Percentiles rank a stretch among this genome's conserved stretches.
These are phyloP conservation scores for Xylariaceae sp. DNA, from an alignment of 2,329 filamentous ascomycete genomes.

Conservation along the genomic window DNA sequence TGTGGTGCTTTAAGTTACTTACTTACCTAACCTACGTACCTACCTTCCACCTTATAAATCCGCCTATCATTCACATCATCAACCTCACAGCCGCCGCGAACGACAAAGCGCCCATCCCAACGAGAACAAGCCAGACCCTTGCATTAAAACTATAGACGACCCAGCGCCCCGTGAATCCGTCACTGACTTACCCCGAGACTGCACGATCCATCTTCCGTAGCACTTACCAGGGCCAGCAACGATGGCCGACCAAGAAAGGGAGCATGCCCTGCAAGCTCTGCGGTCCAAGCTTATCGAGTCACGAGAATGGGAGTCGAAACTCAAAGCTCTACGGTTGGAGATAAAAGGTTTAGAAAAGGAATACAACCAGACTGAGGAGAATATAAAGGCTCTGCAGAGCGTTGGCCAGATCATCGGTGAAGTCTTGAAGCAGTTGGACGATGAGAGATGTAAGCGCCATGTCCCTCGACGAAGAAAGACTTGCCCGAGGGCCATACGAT, in stretches of 20 bases:
- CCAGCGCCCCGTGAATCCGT: no score
- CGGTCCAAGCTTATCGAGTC: conserved; percentile 84
- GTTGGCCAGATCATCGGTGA: conserved; percentile 99
- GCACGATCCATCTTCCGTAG: no score
- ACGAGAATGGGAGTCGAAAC: conserved; percentile 96
- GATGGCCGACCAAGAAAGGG: conserved; percentile 49
- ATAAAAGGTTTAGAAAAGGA: conserved; percentile 95
- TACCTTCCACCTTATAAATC: background rate
- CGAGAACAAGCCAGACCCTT: background rate
- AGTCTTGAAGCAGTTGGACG: conserved; percentile 96
- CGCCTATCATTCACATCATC: background rate
- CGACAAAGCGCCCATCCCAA: no score
- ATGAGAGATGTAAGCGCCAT: conserved; percentile 80
- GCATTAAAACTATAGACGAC: background rate
- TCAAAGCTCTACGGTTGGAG: conserved; percentile 87
- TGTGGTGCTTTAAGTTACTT: background rate
- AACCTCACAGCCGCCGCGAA: no score
- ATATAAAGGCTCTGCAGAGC: conserved; percentile 98
- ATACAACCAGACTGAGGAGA: conserved; percentile 95
- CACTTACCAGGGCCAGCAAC: conserved; percentile 1
- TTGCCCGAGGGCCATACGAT: no score
- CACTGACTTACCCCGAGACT: no score
- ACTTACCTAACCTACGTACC: background rate
- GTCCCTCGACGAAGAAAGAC: no score
- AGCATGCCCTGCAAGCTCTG: conserved; percentile 71